Conservation (phyloP, 2,329 filamentous ascomycete genomes). For the Aspergillus sclerotialis region DNA sequence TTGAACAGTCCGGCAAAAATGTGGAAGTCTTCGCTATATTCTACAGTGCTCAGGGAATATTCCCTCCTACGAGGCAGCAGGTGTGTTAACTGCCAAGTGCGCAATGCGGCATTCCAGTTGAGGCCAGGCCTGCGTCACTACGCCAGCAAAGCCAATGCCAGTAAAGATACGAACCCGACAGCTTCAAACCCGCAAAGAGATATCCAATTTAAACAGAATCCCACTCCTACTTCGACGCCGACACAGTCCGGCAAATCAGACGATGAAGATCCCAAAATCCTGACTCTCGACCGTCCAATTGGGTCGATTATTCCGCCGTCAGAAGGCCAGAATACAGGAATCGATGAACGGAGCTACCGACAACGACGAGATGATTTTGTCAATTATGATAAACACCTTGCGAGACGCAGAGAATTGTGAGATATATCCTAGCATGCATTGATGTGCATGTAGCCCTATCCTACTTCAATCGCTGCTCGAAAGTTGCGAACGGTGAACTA, state of each 20-base stretch:
- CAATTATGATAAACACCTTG: constrained; percentile 76
- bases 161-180: constrained; percentile 7
- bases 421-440: constrained; percentile 10
- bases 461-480: no score
- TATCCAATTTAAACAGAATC: constrained; percentile 24
- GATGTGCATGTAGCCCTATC: constrained; percentile 7
- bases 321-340: constrained; percentile 73
- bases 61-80: constrained; percentile 20
- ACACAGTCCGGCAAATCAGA: constrained; percentile 17
- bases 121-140: constrained; percentile 22
- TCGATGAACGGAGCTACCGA: constrained; percentile 59
- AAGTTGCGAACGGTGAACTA: no score
- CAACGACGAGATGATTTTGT: constrained; percentile 74
- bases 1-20: constrained; percentile 12
- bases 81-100: constrained; percentile 31
- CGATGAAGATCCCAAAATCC: constrained; percentile 44
- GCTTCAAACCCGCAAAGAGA: constrained; percentile 6
- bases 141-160: constrained; percentile 17
- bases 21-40: constrained; percentile 21
- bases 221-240: constrained; percentile 11
- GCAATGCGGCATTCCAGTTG: constrained; percentile 14
- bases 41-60: constrained; percentile 14
- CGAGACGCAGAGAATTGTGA: constrained; percentile 68
- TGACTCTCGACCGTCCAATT: constrained; percentile 63
- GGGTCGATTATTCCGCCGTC: constrained; percentile 69